These are phyloP conservation scores for Raffaelea ambrosiae DNA, from an alignment of 2,329 filamentous ascomycete species.

Conservation along the genomic window DNA sequence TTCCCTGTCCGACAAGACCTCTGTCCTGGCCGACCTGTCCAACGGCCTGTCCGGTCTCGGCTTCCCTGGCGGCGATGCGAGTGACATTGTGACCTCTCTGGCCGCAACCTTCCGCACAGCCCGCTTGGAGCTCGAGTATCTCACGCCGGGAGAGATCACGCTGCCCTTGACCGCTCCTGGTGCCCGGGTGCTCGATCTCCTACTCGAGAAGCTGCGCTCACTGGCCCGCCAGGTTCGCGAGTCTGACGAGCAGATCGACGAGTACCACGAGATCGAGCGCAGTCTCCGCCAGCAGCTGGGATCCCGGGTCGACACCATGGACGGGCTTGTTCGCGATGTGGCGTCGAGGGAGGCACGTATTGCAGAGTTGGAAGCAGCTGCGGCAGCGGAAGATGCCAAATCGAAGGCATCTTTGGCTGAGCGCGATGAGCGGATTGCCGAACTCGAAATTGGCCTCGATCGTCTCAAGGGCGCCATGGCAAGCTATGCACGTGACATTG, in stretches of 20 bases:
- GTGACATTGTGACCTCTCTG: slow-evolving; percentile 33
- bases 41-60: slow-evolving; percentile 30
- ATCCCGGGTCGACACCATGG: slow-evolving; percentile 42
- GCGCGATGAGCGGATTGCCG: slow-evolving; percentile 29
- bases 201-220: slow-evolving; percentile 40
- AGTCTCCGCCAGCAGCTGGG: slow-evolving; percentile 49
- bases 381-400: background rate
- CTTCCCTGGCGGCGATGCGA: slow-evolving; percentile 33
- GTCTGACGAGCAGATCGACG: slow-evolving; percentile 46
- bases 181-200: slow-evolving; percentile 45
- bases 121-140: slow-evolving; percentile 53
- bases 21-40: slow-evolving; percentile 35
- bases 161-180: slow-evolving; percentile 44
- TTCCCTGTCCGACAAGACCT: slow-evolving; percentile 38
- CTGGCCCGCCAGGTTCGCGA: slow-evolving; percentile 38
- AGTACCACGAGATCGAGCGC: slow-evolving; percentile 49
- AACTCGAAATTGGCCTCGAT: slow-evolving; percentile 40
- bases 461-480: slow-evolving; percentile 43
- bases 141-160: slow-evolving; percentile 49
- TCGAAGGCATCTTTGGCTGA: slow-evolving; percentile 14
- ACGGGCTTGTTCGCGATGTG: slow-evolving; percentile 35
- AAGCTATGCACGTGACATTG: slow-evolving; percentile 44
- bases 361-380: slow-evolving; percentile 3
- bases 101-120: slow-evolving; percentile 43
- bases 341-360: slow-evolving; percentile 1